These are phyloP conservation scores for Apophysomyces elegans DNA, from an alignment of 371 early-diverging fungal genomes.

Conservation along the genomic window DNA sequence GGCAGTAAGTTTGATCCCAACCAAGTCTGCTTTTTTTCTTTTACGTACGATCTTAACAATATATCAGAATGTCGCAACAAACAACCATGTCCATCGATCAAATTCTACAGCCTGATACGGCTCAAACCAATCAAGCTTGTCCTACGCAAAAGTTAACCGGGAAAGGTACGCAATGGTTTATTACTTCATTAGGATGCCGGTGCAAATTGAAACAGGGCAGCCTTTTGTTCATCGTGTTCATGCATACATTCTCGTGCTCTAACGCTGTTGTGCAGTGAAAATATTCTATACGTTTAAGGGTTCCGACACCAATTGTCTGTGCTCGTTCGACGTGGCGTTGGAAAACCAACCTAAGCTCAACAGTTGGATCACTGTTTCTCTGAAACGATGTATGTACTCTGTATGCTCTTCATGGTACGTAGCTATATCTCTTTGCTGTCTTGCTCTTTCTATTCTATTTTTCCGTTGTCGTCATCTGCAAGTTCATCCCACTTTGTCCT, in stretches of 20 bases:
- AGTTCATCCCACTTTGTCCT: slow-evolving; percentile 5
- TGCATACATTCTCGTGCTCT: slow-evolving; percentile 4
- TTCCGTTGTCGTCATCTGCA: slow-evolving; percentile 2
- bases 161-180: slow-evolving; percentile 21
- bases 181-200: slow-evolving; percentile 16
- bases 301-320: slow-evolving; percentile 39
- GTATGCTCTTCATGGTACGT: slow-evolving; percentile 45
- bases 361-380: slow-evolving; percentile 34
- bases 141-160: slow-evolving; percentile 18
- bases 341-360: slow-evolving; percentile 21
- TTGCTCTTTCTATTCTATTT: too few species aligned
- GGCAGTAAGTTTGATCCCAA: slow-evolving; percentile 9
- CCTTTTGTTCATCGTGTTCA: slow-evolving; percentile 5
- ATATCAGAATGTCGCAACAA: slow-evolving; percentile 26
- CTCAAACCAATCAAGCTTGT: slow-evolving; percentile 18
- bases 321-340: slow-evolving; percentile 30
- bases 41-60: slow-evolving; percentile 4
- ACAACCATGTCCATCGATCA: slow-evolving; percentile 37
- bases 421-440: neutral
- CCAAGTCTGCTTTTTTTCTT: neutral
- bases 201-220: slow-evolving; percentile 12
- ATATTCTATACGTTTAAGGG: slow-evolving; percentile 44
- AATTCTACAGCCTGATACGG: slow-evolving; percentile 16
- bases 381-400: slow-evolving; percentile 32
- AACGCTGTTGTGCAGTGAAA: slow-evolving; percentile 28